Percentiles rank a stretch among this genome's conserved stretches.
phyloP scores from a whole-genome alignment of 129 eudicot genomes.

The Deinandra increscens region DNA sequence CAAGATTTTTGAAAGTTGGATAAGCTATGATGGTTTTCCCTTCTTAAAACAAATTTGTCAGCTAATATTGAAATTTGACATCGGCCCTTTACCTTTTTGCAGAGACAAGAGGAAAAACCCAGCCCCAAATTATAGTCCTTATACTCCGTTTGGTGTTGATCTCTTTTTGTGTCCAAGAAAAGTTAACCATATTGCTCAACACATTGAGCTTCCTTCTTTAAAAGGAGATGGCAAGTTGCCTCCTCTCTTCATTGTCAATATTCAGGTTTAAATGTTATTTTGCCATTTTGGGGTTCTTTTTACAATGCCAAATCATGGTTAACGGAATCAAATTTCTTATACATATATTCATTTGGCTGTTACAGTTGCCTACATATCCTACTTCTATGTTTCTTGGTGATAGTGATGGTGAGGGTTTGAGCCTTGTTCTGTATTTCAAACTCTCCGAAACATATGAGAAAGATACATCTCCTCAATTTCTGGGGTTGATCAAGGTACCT shows the following conservation, averaged over 20 bases:
- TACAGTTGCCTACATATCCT: conserved; percentile 82
- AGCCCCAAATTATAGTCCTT: conserved; percentile 69
- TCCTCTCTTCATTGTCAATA: conserved; percentile 66
- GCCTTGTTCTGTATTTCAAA: conserved; percentile 84
- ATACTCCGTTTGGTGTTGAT: conserved; percentile 79
- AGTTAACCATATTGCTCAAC: conserved; percentile 89
- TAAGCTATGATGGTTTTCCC: background rate
- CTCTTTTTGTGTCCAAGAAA: conserved; percentile 64
- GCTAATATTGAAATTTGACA: background rate
- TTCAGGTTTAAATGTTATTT: conserved; percentile 48
- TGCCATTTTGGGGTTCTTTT: background rate
- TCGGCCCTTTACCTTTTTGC: conserved; percentile 24
- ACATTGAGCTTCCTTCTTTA: conserved; percentile 77
- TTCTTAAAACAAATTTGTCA: background rate
- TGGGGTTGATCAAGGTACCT: conserved; percentile 70
- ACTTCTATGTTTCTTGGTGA: conserved; percentile 77
- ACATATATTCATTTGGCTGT: conserved; percentile 18
- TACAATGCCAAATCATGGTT: background rate
- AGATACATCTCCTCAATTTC: conserved; percentile 65
- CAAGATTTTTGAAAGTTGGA: background rate
- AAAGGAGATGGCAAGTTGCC: conserved; percentile 57
- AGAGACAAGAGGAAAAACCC: conserved; percentile 80
- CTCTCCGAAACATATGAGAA: conserved; percentile 62
- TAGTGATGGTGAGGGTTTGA: conserved; percentile 82
- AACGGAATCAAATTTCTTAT: conserved; percentile 10